phyloP scores from a whole-genome alignment of 495 filamentous ascomycete genomes.

The Schizothecium vesticola region DNA sequence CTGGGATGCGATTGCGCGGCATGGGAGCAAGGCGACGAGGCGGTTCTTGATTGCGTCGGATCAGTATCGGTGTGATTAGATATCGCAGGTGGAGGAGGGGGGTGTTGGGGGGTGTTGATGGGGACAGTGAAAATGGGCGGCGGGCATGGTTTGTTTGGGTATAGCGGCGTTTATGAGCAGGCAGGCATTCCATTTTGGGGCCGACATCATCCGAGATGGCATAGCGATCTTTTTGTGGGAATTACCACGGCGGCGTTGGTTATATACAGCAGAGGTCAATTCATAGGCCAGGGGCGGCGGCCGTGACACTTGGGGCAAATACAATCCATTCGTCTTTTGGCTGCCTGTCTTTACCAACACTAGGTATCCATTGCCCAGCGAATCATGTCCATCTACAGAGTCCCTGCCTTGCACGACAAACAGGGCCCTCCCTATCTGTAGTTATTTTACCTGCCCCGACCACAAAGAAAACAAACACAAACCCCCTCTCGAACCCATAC shows the following conservation, averaged over 20 bases:
- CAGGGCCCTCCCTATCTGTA: too few species aligned
- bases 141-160: neutral
- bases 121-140: too few species aligned
- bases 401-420: too few species aligned
- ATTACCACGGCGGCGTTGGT: neutral
- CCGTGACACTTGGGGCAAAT: neutral
- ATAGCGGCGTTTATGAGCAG: neutral
- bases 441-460: too few species aligned
- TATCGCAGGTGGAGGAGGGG: slow-evolving; percentile 1
- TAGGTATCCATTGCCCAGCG: neutral
- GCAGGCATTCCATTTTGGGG: neutral
- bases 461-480: neutral
- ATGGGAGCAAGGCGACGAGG: slow-evolving; percentile 32
- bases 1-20: slow-evolving; percentile 45
- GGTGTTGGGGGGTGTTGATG: neutral
- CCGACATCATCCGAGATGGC: neutral
- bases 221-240: neutral
- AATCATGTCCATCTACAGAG: neutral
- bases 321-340: neutral
- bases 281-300: neutral
- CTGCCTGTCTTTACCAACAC: neutral
- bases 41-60: slow-evolving; percentile 69
- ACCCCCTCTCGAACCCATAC: neutral
- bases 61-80: slow-evolving; percentile 50
- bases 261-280: neutral